These are phyloP conservation scores for Xylariaceae sp. DNA, from an alignment of 2,329 filamentous ascomycete species.

Conservation along the genomic window DNA sequence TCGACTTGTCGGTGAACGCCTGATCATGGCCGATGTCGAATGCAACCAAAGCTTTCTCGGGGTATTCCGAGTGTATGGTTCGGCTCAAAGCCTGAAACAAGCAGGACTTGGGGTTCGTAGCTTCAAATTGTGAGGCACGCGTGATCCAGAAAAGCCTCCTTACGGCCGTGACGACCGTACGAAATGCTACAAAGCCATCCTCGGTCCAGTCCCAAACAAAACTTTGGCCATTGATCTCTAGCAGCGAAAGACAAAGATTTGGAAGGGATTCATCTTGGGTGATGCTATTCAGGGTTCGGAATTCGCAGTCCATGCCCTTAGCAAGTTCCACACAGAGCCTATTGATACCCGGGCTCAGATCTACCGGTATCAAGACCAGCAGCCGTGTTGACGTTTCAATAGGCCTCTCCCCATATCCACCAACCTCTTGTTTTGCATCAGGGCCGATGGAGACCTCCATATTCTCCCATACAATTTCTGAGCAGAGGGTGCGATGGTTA, in stretches of 20 bases:
- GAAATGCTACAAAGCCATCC: constrained; percentile 45
- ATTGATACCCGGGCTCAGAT: neutral
- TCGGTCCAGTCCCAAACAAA: constrained; percentile 45
- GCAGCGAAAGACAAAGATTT: constrained; percentile 47
- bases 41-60: constrained; percentile 45
- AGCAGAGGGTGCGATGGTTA: constrained; percentile 52
- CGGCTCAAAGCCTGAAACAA: constrained; percentile 50
- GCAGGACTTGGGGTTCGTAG: constrained; percentile 40
- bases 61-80: constrained; percentile 53
- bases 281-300: constrained; percentile 16
- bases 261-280: constrained; percentile 21
- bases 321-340: constrained; percentile 13
- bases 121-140: constrained; percentile 25
- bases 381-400: constrained; percentile 1
- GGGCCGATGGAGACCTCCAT: neutral
- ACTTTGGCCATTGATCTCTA: constrained; percentile 43
- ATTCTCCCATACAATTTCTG: constrained; percentile 50
- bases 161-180: constrained; percentile 39
- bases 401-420: neutral
- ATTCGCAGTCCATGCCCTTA: constrained; percentile 12
- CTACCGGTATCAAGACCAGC: constrained; percentile 22
- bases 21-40: constrained; percentile 44
- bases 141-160: constrained; percentile 29
- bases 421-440: neutral
- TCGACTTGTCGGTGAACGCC: constrained; percentile 10